These are phyloP conservation scores for Malus orientalis DNA, from an alignment of 306 rosid species.

Conservation along the genomic window DNA sequence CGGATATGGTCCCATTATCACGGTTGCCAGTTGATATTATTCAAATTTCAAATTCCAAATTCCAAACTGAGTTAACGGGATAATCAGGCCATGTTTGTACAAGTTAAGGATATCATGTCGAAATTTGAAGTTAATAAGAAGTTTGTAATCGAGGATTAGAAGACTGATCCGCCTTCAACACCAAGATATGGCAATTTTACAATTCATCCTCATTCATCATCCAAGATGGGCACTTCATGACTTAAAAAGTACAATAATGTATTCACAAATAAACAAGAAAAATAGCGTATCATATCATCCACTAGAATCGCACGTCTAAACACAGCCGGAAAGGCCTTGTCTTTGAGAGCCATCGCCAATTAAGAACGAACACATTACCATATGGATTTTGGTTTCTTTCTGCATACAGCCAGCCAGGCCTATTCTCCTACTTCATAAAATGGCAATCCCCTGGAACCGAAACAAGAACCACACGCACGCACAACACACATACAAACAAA, in stretches of 20 bases:
- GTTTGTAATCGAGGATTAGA: neutral
- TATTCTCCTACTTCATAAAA: constrained; percentile 16
- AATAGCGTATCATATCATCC: neutral
- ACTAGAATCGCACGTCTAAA: neutral
- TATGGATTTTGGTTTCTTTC: neutral
- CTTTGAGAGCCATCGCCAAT: neutral
- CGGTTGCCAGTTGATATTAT: neutral
- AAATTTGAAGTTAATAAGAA: neutral
- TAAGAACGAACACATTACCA: neutral
- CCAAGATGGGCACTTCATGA: neutral
- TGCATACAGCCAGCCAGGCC: neutral
- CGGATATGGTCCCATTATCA: too few relatives aligned
- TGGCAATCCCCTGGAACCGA: constrained; percentile 21
- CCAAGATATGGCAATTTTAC: neutral
- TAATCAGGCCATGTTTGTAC: neutral
- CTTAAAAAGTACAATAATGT: neutral
- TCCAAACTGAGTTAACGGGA: neutral
- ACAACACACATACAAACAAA: neutral
- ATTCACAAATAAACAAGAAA: neutral
- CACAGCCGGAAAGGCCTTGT: neutral
- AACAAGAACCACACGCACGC: neutral
- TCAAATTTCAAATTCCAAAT: neutral
- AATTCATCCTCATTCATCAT: neutral
- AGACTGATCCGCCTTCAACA: neutral
- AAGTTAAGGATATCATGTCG: neutral